Conservation (phyloP, 2,329 filamentous ascomycete species). For the Arthrobotrys sphaeroides region DNA sequence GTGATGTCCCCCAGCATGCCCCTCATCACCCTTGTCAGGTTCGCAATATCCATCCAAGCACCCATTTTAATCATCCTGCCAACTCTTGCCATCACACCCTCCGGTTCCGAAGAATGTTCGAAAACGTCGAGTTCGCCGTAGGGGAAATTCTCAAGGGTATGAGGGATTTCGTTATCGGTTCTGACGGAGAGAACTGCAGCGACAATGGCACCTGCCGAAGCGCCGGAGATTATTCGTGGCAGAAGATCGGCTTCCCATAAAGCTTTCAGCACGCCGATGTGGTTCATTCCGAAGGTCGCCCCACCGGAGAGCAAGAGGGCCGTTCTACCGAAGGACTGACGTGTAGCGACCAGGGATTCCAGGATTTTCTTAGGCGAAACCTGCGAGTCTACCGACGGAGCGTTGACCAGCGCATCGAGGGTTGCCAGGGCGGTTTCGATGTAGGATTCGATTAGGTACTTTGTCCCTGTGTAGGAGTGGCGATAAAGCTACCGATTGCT, state of each 20-base stretch:
- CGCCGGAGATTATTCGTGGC: conserved; percentile 85
- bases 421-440: conserved; percentile 81
- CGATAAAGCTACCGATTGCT: conserved; percentile 71
- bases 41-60: conserved; percentile 82
- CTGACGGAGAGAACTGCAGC: conserved; percentile 80
- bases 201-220: conserved; percentile 87
- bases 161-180: conserved; percentile 79
- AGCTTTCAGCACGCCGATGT: conserved; percentile 85
- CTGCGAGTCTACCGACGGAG: conserved; percentile 60
- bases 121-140: conserved; percentile 85
- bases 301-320: conserved; percentile 85
- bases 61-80: conserved; percentile 80
- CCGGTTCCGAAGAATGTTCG: conserved; percentile 69
- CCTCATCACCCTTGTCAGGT: conserved; percentile 83
- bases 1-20: conserved; percentile 85
- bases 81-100: conserved; percentile 74
- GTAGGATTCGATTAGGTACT: conserved; percentile 84
- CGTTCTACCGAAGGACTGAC: conserved; percentile 84
- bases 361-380: conserved; percentile 65
- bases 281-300: conserved; percentile 89
- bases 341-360: conserved; percentile 75
- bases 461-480: conserved; percentile 85
- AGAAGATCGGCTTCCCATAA: conserved; percentile 78
- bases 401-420: conserved; percentile 75
- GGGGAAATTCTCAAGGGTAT: conserved; percentile 74